phyloP scores from a whole-genome alignment of 768 basidiomycete genomes.

The Boletus bicolor region DNA sequence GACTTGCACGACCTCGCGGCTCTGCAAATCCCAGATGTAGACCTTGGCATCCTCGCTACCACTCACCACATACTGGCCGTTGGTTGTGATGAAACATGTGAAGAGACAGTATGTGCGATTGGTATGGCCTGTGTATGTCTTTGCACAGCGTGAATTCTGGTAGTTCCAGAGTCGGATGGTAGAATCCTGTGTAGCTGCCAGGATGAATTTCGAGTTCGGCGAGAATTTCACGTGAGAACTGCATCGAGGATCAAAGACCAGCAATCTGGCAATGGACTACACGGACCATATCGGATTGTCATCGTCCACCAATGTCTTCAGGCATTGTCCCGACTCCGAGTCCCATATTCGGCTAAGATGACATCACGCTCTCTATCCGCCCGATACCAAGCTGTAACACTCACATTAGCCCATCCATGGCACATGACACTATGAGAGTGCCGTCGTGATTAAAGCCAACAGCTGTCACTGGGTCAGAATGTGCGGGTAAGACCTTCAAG shows the following conservation, averaged over 20 bases:
- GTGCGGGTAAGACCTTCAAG: constrained; percentile 88
- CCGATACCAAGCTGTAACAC: constrained; percentile 24
- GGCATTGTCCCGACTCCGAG: constrained; percentile 92
- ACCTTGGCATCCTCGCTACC: constrained; percentile 90
- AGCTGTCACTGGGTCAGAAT: constrained; percentile 95
- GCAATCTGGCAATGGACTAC: neutral
- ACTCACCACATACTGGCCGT: constrained; percentile 70
- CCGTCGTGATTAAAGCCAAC: constrained; percentile 95
- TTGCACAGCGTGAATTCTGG: constrained; percentile 85
- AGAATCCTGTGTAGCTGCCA: constrained; percentile 92
- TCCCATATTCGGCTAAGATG: constrained; percentile 92
- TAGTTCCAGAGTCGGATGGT: constrained; percentile 95
- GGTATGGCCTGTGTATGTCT: constrained; percentile 85
- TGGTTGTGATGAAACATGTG: constrained; percentile 57
- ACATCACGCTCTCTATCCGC: neutral
- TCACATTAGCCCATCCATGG: constrained; percentile 97
- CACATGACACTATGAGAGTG: constrained; percentile 89
- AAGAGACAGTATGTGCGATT: constrained; percentile 84
- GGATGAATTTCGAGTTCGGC: constrained; percentile 85
- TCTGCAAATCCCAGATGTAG: constrained; percentile 88
- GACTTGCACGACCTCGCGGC: constrained; percentile 67
- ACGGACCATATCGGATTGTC: constrained; percentile 88
- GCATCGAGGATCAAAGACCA: constrained; percentile 6
- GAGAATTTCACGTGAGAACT: constrained; percentile 91
- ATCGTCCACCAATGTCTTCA: constrained; percentile 95